Evolutionary conservation across 139 green algal genomes (phyloP).

Genomic region (Chlorella sp.): DNA sequence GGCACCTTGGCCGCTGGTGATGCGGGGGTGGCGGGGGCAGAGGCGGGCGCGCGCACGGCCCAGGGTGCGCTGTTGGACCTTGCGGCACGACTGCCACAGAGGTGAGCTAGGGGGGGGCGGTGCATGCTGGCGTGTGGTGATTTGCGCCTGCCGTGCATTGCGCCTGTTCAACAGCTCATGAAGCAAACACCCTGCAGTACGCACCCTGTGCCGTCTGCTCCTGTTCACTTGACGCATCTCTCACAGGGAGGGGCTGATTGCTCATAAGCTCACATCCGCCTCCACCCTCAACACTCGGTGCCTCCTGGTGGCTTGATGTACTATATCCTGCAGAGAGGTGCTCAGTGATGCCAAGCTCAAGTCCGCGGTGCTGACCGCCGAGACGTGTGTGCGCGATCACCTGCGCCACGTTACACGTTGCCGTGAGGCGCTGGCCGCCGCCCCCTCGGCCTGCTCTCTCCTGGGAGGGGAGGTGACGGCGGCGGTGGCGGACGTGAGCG

Average conservation of each 20-base stretch:
- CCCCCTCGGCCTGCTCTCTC: conserved; percentile 9
- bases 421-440: conserved; percentile 4
- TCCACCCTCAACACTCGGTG: too few relatives aligned
- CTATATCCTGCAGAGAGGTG: background rate
- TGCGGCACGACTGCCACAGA: conserved; percentile 12
- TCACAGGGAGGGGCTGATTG: too few relatives aligned
- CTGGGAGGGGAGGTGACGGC: conserved; percentile 13
- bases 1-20: conserved; percentile 20
- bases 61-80: conserved; percentile 29
- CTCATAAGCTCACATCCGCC: too few relatives aligned
- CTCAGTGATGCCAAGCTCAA: conserved; percentile 9
- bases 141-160: too few relatives aligned
- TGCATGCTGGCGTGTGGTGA: too few relatives aligned
- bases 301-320: background rate
- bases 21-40: conserved; percentile 10
- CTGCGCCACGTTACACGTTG: conserved; percentile 3
- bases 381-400: conserved; percentile 13
- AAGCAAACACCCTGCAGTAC: too few relatives aligned
- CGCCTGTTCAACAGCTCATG: too few relatives aligned
- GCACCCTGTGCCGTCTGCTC: too few relatives aligned
- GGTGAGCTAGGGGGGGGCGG: background rate
- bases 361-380: conserved; percentile 7
- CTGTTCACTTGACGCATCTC: too few relatives aligned
- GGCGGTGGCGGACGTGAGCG: conserved; percentile 11
- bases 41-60: conserved; percentile 16